phyloP scores from a whole-genome alignment of 306 rosid genomes.

The Lagenaria siceraria region DNA sequence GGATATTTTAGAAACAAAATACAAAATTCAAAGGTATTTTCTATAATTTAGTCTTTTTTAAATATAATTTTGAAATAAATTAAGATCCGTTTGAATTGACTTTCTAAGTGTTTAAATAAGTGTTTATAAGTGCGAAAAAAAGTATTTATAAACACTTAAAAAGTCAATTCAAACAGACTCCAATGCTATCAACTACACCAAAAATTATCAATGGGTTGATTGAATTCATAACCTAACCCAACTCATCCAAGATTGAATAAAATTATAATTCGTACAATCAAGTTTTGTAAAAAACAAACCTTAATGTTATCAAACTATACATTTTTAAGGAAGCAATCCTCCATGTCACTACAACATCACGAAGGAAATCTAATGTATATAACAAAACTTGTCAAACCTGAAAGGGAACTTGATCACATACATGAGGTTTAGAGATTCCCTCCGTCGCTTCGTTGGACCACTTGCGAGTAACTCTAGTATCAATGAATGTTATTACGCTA shows the following conservation, averaged over 20 bases:
- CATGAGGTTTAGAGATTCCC: not conserved
- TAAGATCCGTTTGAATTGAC: too few species aligned
- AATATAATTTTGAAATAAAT: too few species aligned
- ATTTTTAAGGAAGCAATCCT: not conserved
- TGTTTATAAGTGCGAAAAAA: too few species aligned
- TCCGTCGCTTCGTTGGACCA: not conserved
- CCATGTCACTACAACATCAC: not conserved
- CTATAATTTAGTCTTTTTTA: too few species aligned
- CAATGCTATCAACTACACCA: too few species aligned
- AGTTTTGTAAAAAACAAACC: not conserved
- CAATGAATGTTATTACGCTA: conserved; percentile 23
- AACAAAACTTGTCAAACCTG: not conserved
- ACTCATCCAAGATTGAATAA: not conserved
- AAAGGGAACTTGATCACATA: not conserved
- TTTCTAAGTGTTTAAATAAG: too few species aligned
- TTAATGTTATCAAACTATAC: not conserved
- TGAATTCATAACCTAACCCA: too few species aligned
- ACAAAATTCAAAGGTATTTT: too few species aligned
- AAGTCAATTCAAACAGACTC: too few species aligned
- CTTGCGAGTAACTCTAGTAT: not conserved
- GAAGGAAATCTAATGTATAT: not conserved
- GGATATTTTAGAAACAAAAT: too few species aligned
- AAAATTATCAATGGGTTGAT: too few species aligned
- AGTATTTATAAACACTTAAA: too few species aligned
- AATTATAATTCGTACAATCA: not conserved